phyloP scores from a whole-genome alignment of 2,329 filamentous ascomycete genomes.

The Zalaria obscura region DNA sequence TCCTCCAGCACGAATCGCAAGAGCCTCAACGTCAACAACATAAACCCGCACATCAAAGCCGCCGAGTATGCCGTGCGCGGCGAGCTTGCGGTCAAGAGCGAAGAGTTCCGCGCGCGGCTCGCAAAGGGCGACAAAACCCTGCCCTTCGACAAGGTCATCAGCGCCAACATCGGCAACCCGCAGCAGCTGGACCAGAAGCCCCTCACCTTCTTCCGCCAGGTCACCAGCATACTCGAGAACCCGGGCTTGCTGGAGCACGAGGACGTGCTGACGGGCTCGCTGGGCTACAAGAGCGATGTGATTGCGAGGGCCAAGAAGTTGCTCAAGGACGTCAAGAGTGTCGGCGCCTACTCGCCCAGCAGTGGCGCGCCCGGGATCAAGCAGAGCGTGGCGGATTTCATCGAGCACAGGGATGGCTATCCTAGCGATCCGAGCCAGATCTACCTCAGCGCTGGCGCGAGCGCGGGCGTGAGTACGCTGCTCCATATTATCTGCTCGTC shows the following conservation, averaged over 20 bases:
- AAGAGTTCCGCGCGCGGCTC: constrained; percentile 71
- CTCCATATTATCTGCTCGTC: constrained; percentile 75
- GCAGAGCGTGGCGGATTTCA: constrained; percentile 81
- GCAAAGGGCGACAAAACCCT: constrained; percentile 46
- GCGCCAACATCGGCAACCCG: constrained; percentile 97
- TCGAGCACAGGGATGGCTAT: constrained; percentile 80
- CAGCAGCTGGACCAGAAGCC: constrained; percentile 98
- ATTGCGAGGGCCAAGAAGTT: constrained; percentile 70
- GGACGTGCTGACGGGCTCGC: constrained; percentile 55
- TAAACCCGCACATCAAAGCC: constrained; percentile 76
- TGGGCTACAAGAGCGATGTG: constrained; percentile 85
- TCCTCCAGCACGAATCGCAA: constrained; percentile 4
- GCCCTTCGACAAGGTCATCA: constrained; percentile 84
- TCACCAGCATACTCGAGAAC: constrained; percentile 85
- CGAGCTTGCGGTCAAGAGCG: constrained; percentile 85
- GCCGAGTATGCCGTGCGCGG: constrained; percentile 95
- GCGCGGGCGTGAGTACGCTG: constrained; percentile 86
- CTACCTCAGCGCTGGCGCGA: constrained; percentile 85
- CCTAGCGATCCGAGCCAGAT: constrained; percentile 66
- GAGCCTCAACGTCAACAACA: constrained; percentile 60
- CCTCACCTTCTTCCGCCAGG: constrained; percentile 97
- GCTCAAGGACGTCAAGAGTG: constrained; percentile 71
- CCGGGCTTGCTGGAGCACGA: constrained; percentile 70
- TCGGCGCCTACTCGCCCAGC: constrained; percentile 93
- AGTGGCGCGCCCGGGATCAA: constrained; percentile 77